These are phyloP conservation scores for Sugiyamaella americana DNA, from an alignment of 805 yeast genomes.

Conservation along the genomic window DNA sequence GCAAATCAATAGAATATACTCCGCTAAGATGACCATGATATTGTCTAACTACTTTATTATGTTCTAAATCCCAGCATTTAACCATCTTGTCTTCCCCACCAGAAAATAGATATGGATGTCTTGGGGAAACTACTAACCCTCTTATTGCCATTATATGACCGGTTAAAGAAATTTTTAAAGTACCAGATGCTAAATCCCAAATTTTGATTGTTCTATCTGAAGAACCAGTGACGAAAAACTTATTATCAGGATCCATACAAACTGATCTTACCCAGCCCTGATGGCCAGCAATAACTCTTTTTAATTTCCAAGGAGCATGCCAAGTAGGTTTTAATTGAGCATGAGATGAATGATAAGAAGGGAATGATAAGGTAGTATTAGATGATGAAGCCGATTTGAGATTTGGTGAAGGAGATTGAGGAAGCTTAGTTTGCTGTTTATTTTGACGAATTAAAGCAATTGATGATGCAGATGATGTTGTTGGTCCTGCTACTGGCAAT, in stretches of 20 bases:
- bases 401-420: neutral
- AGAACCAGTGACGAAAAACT: constrained; percentile 90
- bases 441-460: neutral
- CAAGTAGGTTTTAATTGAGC: constrained; percentile 24
- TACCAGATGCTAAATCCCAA: constrained; percentile 79
- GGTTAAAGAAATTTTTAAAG: constrained; percentile 66
- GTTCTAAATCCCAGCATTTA: constrained; percentile 94
- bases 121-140: constrained; percentile 60
- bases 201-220: constrained; percentile 82
- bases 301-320: constrained; percentile 68
- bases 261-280: constrained; percentile 88
- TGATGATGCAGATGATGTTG: neutral
- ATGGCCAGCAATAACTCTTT: constrained; percentile 78
- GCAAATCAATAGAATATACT: constrained; percentile 74
- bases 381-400: neutral
- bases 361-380: neutral
- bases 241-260: constrained; percentile 76
- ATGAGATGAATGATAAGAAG: neutral
- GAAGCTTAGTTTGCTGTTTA: neutral
- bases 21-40: constrained; percentile 95
- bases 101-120: constrained; percentile 83
- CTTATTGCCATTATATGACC: constrained; percentile 91
- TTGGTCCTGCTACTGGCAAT: neutral
- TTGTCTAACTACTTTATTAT: constrained; percentile 71
- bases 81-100: constrained; percentile 92